These are phyloP conservation scores for Soucietia sequanensis DNA, from an alignment of 805 yeast genomes.

Conservation along the genomic window DNA sequence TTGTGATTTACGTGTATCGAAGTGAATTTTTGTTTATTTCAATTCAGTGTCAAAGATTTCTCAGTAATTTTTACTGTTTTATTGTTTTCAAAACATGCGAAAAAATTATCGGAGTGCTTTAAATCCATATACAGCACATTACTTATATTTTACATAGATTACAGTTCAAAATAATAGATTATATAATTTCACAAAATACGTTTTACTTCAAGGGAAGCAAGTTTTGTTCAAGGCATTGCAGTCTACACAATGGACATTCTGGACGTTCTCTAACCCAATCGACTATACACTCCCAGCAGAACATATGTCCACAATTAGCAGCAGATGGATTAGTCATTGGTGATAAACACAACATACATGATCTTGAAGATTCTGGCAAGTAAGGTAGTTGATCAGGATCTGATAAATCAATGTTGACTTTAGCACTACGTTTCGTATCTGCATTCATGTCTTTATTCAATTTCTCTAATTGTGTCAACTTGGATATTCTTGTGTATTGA, in stretches of 20 bases:
- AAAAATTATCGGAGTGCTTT: no score
- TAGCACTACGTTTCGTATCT: slow-evolving; percentile 2
- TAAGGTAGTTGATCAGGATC: slow-evolving; percentile 60
- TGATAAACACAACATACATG: slow-evolving; percentile 82
- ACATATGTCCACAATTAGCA: slow-evolving; percentile 88
- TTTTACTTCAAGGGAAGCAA: slow-evolving; percentile 60
- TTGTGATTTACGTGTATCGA: no score
- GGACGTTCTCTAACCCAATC: slow-evolving; percentile 88
- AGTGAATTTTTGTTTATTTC: no score
- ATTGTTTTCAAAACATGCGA: no score
- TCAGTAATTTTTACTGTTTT: no score
- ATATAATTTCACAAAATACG: no score
- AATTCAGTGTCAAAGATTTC: no score
- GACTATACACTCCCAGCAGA: slow-evolving; percentile 87
- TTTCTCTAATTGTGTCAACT: slow-evolving; percentile 3
- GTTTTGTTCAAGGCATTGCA: slow-evolving; percentile 59
- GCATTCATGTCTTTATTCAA: background rate
- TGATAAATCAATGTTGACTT: slow-evolving; percentile 47
- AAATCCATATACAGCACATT: no score
- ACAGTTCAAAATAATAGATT: no score
- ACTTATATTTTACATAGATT: no score
- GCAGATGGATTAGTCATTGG: slow-evolving; percentile 79
- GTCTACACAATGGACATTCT: slow-evolving; percentile 92
- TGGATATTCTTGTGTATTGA: slow-evolving; percentile 3
- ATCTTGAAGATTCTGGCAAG: slow-evolving; percentile 66